Evolutionary conservation across 2,329 filamentous ascomycete genomes (phyloP).

Genomic region (Rasamsonia emersonii): DNA sequence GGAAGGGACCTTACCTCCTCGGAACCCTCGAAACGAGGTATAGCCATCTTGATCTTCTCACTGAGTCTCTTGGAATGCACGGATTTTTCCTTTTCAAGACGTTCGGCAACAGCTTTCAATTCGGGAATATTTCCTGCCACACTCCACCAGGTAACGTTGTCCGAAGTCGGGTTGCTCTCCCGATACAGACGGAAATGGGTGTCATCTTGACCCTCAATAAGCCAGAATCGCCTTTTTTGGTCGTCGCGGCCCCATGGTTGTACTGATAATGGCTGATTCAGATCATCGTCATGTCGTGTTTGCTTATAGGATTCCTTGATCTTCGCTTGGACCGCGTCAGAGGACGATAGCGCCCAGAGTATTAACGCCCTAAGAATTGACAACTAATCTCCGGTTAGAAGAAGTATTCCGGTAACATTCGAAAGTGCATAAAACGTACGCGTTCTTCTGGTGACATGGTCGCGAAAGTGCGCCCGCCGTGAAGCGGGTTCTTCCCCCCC

Average conservation of each 20-base stretch:
- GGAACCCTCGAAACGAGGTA: constrained; percentile 85
- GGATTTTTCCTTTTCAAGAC: constrained; percentile 69
- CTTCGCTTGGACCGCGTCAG: constrained; percentile 69
- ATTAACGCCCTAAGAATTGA: constrained; percentile 73
- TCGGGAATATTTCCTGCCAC: constrained; percentile 88
- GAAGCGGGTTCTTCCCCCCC: constrained; percentile 74
- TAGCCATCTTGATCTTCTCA: constrained; percentile 66
- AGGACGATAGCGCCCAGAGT: constrained; percentile 82
- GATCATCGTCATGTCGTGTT: constrained; percentile 65
- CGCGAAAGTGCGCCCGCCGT: constrained; percentile 70
- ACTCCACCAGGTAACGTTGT: constrained; percentile 81
- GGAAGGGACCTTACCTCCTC: constrained; percentile 67
- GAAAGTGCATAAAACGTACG: constrained; percentile 44
- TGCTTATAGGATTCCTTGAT: constrained; percentile 87
- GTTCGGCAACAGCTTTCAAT: constrained; percentile 63
- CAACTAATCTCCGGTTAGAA: constrained; percentile 48
- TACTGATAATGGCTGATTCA: constrained; percentile 80
- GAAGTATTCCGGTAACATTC: constrained; percentile 2
- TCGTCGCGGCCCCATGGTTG: constrained; percentile 87
- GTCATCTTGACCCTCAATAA: constrained; percentile 89
- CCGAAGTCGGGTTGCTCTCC: constrained; percentile 74
- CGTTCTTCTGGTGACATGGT: constrained; percentile 73
- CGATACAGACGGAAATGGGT: constrained; percentile 90
- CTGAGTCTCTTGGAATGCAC: constrained; percentile 72
- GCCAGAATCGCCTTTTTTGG: constrained; percentile 84